A percentile compares a stretch with the other conserved stretches of the same genome.
Evolutionary conservation across 1,284 basidiomycete genomes (phyloP).

Genomic region (Irpex sp.): DNA sequence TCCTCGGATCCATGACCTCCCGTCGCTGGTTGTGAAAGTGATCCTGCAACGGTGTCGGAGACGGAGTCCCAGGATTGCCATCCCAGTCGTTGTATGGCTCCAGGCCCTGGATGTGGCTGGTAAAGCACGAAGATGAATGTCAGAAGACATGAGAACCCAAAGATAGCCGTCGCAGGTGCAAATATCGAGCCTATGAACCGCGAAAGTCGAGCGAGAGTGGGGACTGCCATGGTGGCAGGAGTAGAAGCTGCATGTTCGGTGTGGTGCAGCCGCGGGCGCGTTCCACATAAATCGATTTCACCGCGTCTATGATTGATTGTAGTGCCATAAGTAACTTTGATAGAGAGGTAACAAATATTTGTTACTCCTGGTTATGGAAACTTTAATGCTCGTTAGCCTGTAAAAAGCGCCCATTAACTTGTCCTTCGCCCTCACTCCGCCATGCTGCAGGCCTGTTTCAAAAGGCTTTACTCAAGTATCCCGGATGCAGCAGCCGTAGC

Average conservation of each 20-base stretch:
- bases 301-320: background rate
- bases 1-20: slow-evolving; percentile 3
- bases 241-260: background rate
- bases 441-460: slow-evolving; percentile 31
- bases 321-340: background rate
- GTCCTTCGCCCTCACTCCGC: background rate
- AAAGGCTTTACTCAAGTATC: slow-evolving; percentile 49
- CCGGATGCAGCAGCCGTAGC: slow-evolving; percentile 48
- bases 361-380: background rate
- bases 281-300: background rate
- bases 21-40: background rate
- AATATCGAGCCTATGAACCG: slow-evolving; percentile 45
- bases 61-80: slow-evolving; percentile 90
- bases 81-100: slow-evolving; percentile 68
- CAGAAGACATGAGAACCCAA: slow-evolving; percentile 68
- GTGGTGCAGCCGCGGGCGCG: no score
- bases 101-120: slow-evolving; percentile 71
- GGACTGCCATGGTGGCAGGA: slow-evolving; percentile 21
- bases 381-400: background rate
- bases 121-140: slow-evolving; percentile 75
- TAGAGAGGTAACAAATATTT: background rate
- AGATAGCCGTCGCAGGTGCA: slow-evolving; percentile 54
- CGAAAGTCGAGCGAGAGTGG: slow-evolving; percentile 30
- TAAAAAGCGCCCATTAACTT: background rate
- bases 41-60: slow-evolving; percentile 17